Evolutionary conservation across 1,139 yeast genomes (phyloP).

Genomic region (Taphrina betulina): DNA sequence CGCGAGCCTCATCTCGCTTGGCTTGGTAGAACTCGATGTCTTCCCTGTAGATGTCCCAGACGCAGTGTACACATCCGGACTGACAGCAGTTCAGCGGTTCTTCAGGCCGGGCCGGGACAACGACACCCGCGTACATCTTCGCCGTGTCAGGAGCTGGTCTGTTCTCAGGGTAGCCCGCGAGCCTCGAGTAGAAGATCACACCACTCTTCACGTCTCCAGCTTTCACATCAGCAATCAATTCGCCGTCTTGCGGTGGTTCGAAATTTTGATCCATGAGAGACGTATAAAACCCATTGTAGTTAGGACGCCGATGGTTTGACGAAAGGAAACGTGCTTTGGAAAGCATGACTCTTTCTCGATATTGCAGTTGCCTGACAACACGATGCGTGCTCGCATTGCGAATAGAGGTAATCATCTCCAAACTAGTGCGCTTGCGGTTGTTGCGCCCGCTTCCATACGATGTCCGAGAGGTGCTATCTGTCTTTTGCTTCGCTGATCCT

Average conservation of each 20-base stretch:
- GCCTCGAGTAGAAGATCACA: conserved; percentile 22
- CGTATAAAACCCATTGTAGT: conserved; percentile 25
- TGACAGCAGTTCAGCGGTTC: conserved; percentile 32
- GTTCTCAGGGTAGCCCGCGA: conserved; percentile 29
- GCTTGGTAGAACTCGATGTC: conserved; percentile 28
- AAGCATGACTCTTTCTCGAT: conserved; percentile 18
- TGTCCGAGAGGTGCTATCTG: too few species aligned
- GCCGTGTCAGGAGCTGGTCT: conserved; percentile 17
- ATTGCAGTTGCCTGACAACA: too few species aligned
- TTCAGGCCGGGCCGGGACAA: conserved; percentile 27
- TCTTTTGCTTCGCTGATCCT: too few species aligned
- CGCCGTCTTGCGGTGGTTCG: neutral
- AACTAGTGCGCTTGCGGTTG: too few species aligned
- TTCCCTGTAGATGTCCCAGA: conserved; percentile 30
- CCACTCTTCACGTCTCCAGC: conserved; percentile 14
- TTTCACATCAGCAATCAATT: neutral
- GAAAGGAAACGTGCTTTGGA: neutral
- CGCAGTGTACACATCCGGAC: conserved; percentile 32
- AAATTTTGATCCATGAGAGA: conserved; percentile 18
- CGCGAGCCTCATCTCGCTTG: conserved; percentile 21
- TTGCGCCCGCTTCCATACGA: too few species aligned
- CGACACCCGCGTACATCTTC: conserved; percentile 20
- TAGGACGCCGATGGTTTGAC: conserved; percentile 22
- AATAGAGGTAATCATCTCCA: too few species aligned
- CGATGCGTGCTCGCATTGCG: too few species aligned